Evolutionary conservation across 192 early-diverging fungal genomes (phyloP).

Genomic region (Backusella mclennaniae): DNA sequence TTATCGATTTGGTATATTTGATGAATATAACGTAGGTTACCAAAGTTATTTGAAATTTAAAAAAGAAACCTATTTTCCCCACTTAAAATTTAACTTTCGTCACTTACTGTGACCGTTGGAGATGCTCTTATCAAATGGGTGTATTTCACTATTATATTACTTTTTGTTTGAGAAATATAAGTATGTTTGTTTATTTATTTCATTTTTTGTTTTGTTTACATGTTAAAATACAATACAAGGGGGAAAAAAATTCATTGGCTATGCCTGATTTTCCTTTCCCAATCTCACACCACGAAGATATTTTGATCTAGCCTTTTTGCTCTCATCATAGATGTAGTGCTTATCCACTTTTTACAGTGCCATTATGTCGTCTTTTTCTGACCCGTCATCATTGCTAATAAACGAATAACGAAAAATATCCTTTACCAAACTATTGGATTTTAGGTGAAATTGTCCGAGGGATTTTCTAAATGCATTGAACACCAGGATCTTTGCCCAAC

Average conservation of each 20-base stretch:
- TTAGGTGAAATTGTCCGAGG: conserved; percentile 23
- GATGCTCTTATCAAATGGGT: too few species aligned
- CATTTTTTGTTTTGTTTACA: background rate
- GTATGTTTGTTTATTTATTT: background rate
- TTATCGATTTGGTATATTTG: too few species aligned
- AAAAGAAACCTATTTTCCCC: too few species aligned
- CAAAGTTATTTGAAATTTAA: too few species aligned
- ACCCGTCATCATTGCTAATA: background rate
- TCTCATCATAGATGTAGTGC: conserved; percentile 7
- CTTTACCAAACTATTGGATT: conserved; percentile 5
- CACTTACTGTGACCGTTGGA: too few species aligned
- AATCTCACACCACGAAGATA: background rate
- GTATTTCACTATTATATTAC: too few species aligned
- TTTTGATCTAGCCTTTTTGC: conserved; percentile 8
- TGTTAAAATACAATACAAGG: background rate
- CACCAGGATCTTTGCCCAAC: conserved; percentile 44
- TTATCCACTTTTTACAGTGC: conserved; percentile 11
- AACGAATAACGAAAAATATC: conserved; percentile 17
- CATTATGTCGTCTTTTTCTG: background rate
- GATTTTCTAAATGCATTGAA: conserved; percentile 21
- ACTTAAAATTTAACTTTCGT: too few species aligned
- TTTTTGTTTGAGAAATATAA: background rate
- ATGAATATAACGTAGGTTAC: too few species aligned
- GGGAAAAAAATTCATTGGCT: too few species aligned
- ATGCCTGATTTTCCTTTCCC: conserved; percentile 1